Base-by-base conservation (phyloP, 495 filamentous ascomycete species). In the Neurospora sublineolata region DNA sequence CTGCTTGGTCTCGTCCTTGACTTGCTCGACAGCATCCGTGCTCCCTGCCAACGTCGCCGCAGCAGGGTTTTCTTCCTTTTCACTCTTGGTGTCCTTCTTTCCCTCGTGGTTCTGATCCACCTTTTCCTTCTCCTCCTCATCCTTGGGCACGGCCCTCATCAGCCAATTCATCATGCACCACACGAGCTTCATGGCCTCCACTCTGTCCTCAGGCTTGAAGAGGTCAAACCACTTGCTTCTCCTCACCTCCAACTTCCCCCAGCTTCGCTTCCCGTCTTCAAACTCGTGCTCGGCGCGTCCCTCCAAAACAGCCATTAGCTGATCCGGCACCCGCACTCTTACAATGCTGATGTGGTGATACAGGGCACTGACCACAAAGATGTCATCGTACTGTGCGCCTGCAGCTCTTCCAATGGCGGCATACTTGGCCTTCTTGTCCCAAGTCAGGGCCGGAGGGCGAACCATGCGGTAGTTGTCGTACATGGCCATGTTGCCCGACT, bases 341-440 rank as follows among this genome's bases (percentile, higher is more conserved):
- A 96, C 75, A 67, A 97, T 87, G 70, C 87, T 87, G 44, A 97
- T 79, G 72, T 97, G 94, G 78, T 96, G 93, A 79, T 94, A 93
- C 68, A 97, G 82, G 4, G 89, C 87, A 67, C 91, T 93, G 68
- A 97, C 76, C 76, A 97, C 87, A 80, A 93, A 97, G 44, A 97
- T 86, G 85, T 97, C 84, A 74, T 87, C 84, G 73, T 82, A 85
- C 33, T 75, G 79, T 3, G 69, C 76, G 11, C 80, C 81, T 9
- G 44, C 64, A 4, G 80, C 80, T 80, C 87, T 89, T 4, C 94
- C 94, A 76, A 97, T 90, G 42, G 89, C 87, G 74, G 82, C 77
- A 79, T 97, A 97, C 68, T 82, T 83, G 73, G 90, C 86, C 74
- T 90, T 90, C 75, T 87, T 89, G 80, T 97, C 94, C 93, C 93